Base-by-base conservation (phyloP, 768 basidiomycete species). In the Lactarius tabidus region DNA sequence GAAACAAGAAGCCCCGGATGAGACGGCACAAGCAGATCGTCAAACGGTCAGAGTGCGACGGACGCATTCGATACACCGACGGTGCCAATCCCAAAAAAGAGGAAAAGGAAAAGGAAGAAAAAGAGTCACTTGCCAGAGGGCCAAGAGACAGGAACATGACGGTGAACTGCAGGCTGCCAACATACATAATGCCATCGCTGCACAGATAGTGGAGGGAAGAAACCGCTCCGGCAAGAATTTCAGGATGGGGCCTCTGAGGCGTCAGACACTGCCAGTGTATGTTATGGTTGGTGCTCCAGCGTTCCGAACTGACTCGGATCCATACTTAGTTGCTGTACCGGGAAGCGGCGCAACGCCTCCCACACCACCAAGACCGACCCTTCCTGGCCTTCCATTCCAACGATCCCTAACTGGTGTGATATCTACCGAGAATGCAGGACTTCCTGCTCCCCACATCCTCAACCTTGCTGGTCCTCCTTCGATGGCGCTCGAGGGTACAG, bases 91-190 rank as follows among this genome's bases (percentile, higher is more conserved):
- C 23, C 41, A 12, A 74, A 70, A 65, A 71, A 69, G 67, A 75
- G 73, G 57, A 72, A 73, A 68, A 75, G 73, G 57, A 72, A 73
- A 68, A 72, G 71, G 68, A 74, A 72, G 59, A 70, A 70, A 51
- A 62, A 58, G 31, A 28, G 18, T 39, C 57, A 41, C 23, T 52
- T 33, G 14, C 29, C 20, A 18, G 53, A 51, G 52, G 57, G 35
- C 23, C 60, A 33, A 38, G 57, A 20, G 20, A 17, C 38, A 35
- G 29, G 59, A 51, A 12, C 51, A 26, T 29, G 39, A 43, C 45
- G 55, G 62, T 6, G 54, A 56, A 12, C 26, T 6, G 36, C 28
- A 1, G 33, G 20, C 54, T 56, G 36, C 17, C 1, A 55, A 38
- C 29, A 5, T 43, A n/a, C n/a, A n/a, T 48, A 10, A 18, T 28